These are phyloP conservation scores for Paramecium pentaurelia DNA, from an alignment of 73 alveolate species.

Conservation along the genomic window DNA sequence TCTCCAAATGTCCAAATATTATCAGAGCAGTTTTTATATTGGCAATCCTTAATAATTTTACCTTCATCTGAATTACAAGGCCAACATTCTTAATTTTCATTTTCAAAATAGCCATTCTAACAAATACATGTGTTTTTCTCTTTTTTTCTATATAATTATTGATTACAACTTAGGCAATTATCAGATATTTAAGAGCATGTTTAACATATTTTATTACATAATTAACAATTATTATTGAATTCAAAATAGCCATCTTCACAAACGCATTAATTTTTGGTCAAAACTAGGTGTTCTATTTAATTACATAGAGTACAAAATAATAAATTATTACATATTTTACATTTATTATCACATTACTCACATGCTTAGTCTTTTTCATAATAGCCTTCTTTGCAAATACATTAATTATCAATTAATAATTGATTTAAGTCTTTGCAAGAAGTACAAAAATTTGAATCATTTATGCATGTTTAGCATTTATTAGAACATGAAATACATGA, in stretches of 20 bases:
- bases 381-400: slow-evolving; percentile 2
- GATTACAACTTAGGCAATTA: neutral
- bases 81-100: neutral
- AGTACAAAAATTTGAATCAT: neutral
- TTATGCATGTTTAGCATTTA: slow-evolving; percentile 5
- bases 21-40: neutral
- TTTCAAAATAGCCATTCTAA: neutral
- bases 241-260: neutral
- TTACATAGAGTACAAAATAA: neutral
- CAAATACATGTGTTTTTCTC: neutral
- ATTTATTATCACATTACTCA: neutral
- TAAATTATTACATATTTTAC: neutral
- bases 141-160: neutral
- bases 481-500: neutral
- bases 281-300: neutral
- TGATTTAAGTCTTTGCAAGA: neutral
- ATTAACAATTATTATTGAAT: neutral
- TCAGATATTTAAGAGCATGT: neutral
- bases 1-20: neutral
- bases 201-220: neutral
- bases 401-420: neutral
- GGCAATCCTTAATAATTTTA: neutral
- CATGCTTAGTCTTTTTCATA: neutral
- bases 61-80: neutral
- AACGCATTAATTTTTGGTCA: neutral